Percentiles rank a stretch among this genome's conserved stretches.
These are phyloP conservation scores for Phalaenopsis equestris DNA, from an alignment of 106 monocot species.

Conservation along the genomic window DNA sequence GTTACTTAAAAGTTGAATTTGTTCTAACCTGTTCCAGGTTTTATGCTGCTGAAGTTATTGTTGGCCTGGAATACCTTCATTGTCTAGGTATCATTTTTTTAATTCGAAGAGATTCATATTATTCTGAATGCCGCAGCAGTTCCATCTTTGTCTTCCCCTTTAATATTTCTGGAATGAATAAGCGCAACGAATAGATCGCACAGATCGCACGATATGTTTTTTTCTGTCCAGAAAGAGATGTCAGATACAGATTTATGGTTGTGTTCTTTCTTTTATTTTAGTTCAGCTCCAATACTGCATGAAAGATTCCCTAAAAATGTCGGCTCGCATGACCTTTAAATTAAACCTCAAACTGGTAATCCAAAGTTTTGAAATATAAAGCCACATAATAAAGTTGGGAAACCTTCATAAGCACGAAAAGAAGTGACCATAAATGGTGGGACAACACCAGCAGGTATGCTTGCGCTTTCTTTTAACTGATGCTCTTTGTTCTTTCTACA, in stretches of 20 bases:
- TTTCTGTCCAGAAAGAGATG: background rate
- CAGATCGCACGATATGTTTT: no score
- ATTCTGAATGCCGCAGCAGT: background rate
- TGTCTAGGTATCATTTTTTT: slow-evolving; percentile 61
- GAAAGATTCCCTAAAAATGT: background rate
- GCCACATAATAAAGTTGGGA: background rate
- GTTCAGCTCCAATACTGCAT: background rate
- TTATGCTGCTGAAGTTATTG: slow-evolving; percentile 89
- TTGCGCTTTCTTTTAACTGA: background rate
- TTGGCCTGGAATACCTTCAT: slow-evolving; percentile 93
- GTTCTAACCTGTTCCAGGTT: slow-evolving; percentile 49
- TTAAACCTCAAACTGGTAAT: background rate
- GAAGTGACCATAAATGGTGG: no score
- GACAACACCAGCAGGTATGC: background rate
- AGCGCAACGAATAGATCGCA: no score
- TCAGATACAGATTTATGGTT: background rate
- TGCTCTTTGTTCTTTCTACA: background rate
- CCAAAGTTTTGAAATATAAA: background rate
- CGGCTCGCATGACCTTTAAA: background rate
- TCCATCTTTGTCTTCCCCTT: background rate
- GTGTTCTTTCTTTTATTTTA: background rate
- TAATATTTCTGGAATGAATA: no score
- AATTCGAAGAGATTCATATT: background rate
- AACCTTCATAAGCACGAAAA: no score
- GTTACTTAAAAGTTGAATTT: background rate